Conservation (phyloP, 2,329 filamentous ascomycete species). For the Talaromyces amestolkiae region DNA sequence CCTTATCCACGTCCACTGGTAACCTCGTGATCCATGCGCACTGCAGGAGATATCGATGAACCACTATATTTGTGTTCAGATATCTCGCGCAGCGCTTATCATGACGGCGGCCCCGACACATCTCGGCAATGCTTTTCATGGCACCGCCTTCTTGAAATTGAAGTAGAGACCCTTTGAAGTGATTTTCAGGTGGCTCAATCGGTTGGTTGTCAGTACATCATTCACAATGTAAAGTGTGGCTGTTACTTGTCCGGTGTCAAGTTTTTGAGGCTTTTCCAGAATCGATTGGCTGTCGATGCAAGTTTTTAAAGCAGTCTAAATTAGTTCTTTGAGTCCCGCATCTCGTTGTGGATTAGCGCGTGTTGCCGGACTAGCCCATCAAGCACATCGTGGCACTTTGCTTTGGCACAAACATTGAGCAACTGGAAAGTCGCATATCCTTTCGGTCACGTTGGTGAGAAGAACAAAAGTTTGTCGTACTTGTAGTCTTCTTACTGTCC, state of each 20-base stretch:
- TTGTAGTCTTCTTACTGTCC: background rate
- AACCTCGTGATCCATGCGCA: constrained; percentile 50
- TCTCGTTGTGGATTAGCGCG: constrained; percentile 42
- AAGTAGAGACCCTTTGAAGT: background rate
- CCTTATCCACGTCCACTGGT: constrained; percentile 72
- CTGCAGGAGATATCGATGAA: constrained; percentile 3
- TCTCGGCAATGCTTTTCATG: constrained; percentile 43
- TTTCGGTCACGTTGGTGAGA: constrained; percentile 36
- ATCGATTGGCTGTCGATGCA: constrained; percentile 41
- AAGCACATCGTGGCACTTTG: background rate
- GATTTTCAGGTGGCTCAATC: constrained; percentile 37
- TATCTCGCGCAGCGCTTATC: background rate
- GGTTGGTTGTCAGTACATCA: constrained; percentile 42
- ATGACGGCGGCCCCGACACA: constrained; percentile 23
- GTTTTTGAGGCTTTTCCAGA: constrained; percentile 28
- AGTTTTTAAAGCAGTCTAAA: constrained; percentile 38
- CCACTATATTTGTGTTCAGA: background rate
- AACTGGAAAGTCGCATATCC: constrained; percentile 29
- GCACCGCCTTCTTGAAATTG: background rate
- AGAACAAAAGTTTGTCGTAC: background rate
- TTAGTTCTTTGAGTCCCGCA: constrained; percentile 36
- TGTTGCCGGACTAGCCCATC: constrained; percentile 21
- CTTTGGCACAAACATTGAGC: constrained; percentile 1
- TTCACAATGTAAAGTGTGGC: constrained; percentile 38
- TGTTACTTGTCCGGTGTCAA: constrained; percentile 32